Evolutionary conservation across 352 stramenopile genomes (phyloP).

Genomic region (Lagenidium giganteum): DNA sequence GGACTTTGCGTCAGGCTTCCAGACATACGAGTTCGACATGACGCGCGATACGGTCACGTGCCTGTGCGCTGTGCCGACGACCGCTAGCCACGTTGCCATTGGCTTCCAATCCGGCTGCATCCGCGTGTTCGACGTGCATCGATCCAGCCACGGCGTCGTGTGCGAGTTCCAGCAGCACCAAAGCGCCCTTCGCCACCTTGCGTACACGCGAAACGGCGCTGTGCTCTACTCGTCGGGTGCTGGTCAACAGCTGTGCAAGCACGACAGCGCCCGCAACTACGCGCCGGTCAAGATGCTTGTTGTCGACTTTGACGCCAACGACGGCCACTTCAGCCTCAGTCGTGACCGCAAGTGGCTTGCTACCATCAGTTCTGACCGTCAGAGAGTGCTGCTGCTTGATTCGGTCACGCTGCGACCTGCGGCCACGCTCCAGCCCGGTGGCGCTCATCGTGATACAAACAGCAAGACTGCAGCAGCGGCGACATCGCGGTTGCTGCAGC

Average conservation of each 20-base stretch:
- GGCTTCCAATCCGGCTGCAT: slow-evolving; percentile 67
- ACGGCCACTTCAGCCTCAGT: slow-evolving; percentile 32
- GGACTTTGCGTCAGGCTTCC: slow-evolving; percentile 42
- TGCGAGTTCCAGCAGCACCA: slow-evolving; percentile 72
- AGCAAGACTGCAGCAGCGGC: too few relatives aligned
- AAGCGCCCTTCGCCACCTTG: slow-evolving; percentile 39
- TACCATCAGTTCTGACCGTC: slow-evolving; percentile 23
- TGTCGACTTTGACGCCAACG: slow-evolving; percentile 21
- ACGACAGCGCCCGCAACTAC: slow-evolving; percentile 32
- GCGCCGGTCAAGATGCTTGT: slow-evolving; percentile 47
- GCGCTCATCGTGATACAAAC: too few relatives aligned
- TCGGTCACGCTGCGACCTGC: slow-evolving; percentile 29
- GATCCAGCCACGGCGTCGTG: slow-evolving; percentile 19
- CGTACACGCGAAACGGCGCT: slow-evolving; percentile 23
- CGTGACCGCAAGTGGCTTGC: slow-evolving; percentile 32
- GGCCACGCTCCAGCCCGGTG: too few relatives aligned
- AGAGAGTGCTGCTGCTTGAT: slow-evolving; percentile 31
- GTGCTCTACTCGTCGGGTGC: slow-evolving; percentile 33
- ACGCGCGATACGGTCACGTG: slow-evolving; percentile 41
- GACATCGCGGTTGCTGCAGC: too few relatives aligned
- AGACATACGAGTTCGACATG: slow-evolving; percentile 74
- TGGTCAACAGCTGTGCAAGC: slow-evolving; percentile 46
- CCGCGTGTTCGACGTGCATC: slow-evolving; percentile 67
- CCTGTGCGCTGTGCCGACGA: slow-evolving; percentile 30
- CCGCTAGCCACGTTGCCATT: slow-evolving; percentile 37